Evolutionary conservation across 1,139 yeast species (phyloP), one percentile per base, ranked within the genome.

Genomic region (Pichiaceae sp.): DNA sequence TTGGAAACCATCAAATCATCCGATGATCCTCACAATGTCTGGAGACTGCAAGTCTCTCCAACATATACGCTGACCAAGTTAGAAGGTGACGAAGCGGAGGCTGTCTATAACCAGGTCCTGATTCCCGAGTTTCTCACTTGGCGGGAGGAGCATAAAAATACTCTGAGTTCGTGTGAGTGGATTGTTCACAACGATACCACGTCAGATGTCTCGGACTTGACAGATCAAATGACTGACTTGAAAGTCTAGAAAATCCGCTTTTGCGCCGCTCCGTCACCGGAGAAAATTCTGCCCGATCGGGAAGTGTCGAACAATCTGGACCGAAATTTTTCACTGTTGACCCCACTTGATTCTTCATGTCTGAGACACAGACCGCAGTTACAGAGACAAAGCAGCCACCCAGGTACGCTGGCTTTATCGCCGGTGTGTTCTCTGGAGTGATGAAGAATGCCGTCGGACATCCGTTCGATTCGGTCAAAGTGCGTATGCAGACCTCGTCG

Each of bases 381-480:
- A n/a, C n/a, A 7, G 16, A 26, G n/a, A 8, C 17, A 23, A 39
- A 38, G 2, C 53, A 43, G 3, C 76, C 77, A 3, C 75, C 79
- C 12, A 59, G 71, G 40, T 78, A 77, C 49, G 70, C 77, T 42
- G 95, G 95, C 14, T 86, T 85, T 52, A 71, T 85, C 12, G 95
- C 96, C 2, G 96, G 96, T 5, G 76, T 83, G 53, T 82, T 82
- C 53, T 79, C 91, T 0, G 96, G 96, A 16, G 73, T 85, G 27
- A 82, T 84, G 51, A 87, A 87, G 57, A 82, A 86, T 50, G 76
- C 81, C 1, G 96, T 87, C 15, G 96, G 96, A 1, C 96, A 87
- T 56, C 96, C 96, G 5, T 86, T 87, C 49, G 96, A 87, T 54
- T 84, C 95, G 2, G 76, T 87, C 47, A 87, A 87, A 54, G 95